Conservation (phyloP, 2,329 filamentous ascomycete species). For the Bipolaris gigantea region DNA sequence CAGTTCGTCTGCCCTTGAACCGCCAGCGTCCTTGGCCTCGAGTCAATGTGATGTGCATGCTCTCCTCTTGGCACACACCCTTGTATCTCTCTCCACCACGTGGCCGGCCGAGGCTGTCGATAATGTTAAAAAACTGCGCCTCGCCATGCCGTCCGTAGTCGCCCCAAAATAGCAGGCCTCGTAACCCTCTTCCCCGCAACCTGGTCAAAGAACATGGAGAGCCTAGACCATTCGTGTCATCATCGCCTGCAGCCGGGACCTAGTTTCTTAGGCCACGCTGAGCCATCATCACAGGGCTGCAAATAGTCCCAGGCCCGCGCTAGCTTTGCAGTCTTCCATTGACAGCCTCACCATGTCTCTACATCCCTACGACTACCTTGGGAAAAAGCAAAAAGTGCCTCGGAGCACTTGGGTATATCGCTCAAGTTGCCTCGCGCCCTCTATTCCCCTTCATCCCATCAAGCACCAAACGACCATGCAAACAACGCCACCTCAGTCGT, state of each 20-base stretch:
- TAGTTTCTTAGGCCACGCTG: neutral
- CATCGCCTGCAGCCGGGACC: neutral
- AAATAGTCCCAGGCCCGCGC: neutral
- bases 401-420: conserved; percentile 13
- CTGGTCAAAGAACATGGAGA: neutral
- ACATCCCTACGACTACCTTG: neutral
- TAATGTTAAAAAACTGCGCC: conserved; percentile 2
- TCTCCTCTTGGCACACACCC: no score
- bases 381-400: conserved; percentile 1
- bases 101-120: neutral
- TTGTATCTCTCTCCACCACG: no score
- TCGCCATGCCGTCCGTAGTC: neutral
- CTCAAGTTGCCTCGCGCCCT: neutral
- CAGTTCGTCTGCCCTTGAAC: no score
- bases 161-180: conserved; percentile 10
- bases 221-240: neutral
- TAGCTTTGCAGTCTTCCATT: neutral
- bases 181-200: conserved; percentile 11
- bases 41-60: neutral
- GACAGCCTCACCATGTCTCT: neutral
- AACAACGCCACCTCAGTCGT: neutral
- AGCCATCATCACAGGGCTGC: neutral
- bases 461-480: neutral
- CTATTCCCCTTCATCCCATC: neutral
- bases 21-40: no score